Percentiles rank a stretch among this genome's conserved stretches.
Conservation (phyloP, 192 early-diverging fungal species). For the Coemansia sp. region DNA sequence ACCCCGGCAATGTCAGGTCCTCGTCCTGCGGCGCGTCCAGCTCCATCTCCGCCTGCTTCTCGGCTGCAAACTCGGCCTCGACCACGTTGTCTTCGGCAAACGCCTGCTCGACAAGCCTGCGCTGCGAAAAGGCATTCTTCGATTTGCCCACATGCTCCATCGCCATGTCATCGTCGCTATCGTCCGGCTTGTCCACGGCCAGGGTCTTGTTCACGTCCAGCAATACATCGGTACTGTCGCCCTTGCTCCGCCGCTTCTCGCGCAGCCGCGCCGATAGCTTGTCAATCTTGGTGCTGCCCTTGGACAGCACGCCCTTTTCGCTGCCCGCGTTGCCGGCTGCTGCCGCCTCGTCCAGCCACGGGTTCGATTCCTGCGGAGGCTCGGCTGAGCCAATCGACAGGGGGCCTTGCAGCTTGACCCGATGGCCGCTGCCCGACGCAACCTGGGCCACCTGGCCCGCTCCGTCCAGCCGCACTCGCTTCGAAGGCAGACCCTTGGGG, state of each 20-base stretch:
- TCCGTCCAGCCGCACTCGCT: slow-evolving; percentile 52
- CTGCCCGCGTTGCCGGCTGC: slow-evolving; percentile 28
- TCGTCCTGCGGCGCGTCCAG: slow-evolving; percentile 73
- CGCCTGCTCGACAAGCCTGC: slow-evolving; percentile 84
- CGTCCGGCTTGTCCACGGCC: slow-evolving; percentile 1
- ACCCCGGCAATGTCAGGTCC: slow-evolving; percentile 87
- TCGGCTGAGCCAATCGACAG: slow-evolving; percentile 41
- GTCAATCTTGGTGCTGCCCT: slow-evolving; percentile 57
- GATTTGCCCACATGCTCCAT: slow-evolving; percentile 27
- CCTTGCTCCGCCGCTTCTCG: slow-evolving; percentile 49
- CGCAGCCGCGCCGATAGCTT: slow-evolving; percentile 62
- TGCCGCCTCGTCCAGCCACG: slow-evolving; percentile 66
- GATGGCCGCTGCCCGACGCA: slow-evolving; percentile 49
- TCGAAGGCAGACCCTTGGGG: too few species aligned
- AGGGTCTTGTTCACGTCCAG: slow-evolving; percentile 66
- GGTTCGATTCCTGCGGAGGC: slow-evolving; percentile 52
- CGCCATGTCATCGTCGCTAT: slow-evolving; percentile 7
- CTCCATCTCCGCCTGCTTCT: slow-evolving; percentile 65
- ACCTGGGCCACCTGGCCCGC: slow-evolving; percentile 43
- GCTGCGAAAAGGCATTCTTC: slow-evolving; percentile 58
- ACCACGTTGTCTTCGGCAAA: slow-evolving; percentile 93
- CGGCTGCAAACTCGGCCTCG: slow-evolving; percentile 80
- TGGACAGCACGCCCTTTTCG: slow-evolving; percentile 46
- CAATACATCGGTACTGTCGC: slow-evolving; percentile 37
- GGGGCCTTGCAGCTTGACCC: slow-evolving; percentile 54